Percentiles rank a stretch among this genome's conserved stretches.
Evolutionary conservation across 2,329 filamentous ascomycete species (phyloP).

Genomic region (Corynespora cassiicola): DNA sequence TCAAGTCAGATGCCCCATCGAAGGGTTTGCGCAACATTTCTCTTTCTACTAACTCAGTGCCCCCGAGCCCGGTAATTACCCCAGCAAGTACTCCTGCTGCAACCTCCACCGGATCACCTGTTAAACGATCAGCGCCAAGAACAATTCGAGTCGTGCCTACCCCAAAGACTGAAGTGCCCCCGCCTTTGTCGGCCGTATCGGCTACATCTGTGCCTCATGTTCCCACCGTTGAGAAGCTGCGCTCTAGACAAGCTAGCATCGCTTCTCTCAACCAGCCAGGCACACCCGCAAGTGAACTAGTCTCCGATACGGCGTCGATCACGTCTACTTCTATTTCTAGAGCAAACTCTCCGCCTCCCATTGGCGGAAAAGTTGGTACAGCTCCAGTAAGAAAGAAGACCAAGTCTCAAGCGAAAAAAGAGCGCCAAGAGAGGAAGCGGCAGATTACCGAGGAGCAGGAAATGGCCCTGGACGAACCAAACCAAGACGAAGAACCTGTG

Average conservation of each 20-base stretch:
- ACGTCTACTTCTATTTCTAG: slow-evolving; percentile 76
- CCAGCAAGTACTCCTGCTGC: no score
- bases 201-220: slow-evolving; percentile 37
- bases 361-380: slow-evolving; percentile 69
- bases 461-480: slow-evolving; percentile 42
- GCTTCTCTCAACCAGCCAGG: slow-evolving; percentile 70
- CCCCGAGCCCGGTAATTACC: no score
- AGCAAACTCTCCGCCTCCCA: slow-evolving; percentile 70
- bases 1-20: slow-evolving; percentile 28
- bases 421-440: slow-evolving; percentile 67
- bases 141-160: slow-evolving; percentile 74
- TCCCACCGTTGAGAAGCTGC: slow-evolving; percentile 48
- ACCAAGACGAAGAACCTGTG: slow-evolving; percentile 59
- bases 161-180: slow-evolving; percentile 65
- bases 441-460: slow-evolving; percentile 68
- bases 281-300: slow-evolving; percentile 74
- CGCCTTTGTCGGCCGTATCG: slow-evolving; percentile 43
- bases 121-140: slow-evolving; percentile 59
- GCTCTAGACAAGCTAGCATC: slow-evolving; percentile 60
- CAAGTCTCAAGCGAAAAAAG: slow-evolving; percentile 80
- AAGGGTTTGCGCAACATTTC: slow-evolving; percentile 34
- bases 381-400: slow-evolving; percentile 73
- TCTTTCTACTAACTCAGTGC: slow-evolving; percentile 54
- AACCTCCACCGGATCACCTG: slow-evolving; percentile 53
- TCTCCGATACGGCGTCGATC: slow-evolving; percentile 79